phyloP scores from a whole-genome alignment of 1,284 basidiomycete species.

The Ustilago curta region DNA sequence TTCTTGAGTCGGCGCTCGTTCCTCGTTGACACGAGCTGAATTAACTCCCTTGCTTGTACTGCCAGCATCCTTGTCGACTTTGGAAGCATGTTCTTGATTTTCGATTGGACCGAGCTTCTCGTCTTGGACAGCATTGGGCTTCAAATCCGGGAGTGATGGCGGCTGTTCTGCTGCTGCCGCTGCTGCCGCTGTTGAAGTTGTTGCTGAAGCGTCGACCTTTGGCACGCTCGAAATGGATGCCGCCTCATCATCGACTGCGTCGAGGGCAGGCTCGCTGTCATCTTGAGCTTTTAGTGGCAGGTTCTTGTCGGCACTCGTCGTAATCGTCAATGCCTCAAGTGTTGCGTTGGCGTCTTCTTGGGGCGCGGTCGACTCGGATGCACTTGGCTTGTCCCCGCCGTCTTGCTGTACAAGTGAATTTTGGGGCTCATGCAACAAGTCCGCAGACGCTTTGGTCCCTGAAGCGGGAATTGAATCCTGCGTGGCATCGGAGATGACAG shows the following conservation, averaged over 20 bases:
- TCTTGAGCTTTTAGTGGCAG: neutral
- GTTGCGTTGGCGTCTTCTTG: neutral
- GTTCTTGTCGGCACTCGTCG: neutral
- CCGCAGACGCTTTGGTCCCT: neutral
- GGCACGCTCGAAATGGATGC: neutral
- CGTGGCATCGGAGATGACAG: neutral
- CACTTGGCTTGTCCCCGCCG: neutral
- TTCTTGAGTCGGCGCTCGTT: slow-evolving; percentile 18
- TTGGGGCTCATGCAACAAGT: neutral
- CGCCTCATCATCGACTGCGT: neutral
- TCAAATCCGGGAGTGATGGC: too few species aligned
- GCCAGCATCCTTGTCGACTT: neutral
- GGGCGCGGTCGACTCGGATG: neutral
- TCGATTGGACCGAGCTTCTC: neutral
- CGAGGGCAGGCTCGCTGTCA: neutral
- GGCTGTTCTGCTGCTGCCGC: neutral
- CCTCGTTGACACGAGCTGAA: neutral
- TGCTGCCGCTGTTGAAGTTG: neutral
- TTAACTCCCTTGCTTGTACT: neutral
- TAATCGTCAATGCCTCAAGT: neutral
- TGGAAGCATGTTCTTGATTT: slow-evolving; percentile 3
- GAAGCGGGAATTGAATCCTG: neutral
- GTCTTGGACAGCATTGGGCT: neutral
- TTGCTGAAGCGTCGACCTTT: neutral
- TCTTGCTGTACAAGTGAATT: neutral